Evolutionary conservation across 371 early-diverging fungal genomes (phyloP).

Genomic region (Lichtheimia hyalospora): DNA sequence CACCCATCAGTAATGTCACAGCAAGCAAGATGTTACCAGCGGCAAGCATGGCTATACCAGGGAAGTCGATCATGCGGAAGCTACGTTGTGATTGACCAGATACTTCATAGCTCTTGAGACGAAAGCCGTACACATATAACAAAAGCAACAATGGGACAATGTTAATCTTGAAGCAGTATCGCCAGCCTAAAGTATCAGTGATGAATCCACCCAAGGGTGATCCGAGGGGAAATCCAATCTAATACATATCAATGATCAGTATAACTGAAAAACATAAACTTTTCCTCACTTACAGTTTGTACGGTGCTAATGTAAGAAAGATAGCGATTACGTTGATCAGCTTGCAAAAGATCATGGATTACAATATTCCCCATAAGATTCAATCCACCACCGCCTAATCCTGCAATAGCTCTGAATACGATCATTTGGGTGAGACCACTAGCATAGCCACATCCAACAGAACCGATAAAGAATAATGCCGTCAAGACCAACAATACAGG

Average conservation of each 20-base stretch:
- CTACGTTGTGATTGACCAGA: slow-evolving; percentile 14
- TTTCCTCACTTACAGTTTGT: slow-evolving; percentile 20
- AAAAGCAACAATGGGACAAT: slow-evolving; percentile 61
- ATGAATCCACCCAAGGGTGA: slow-evolving; percentile 55
- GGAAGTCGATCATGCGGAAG: slow-evolving; percentile 60
- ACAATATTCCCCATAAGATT: slow-evolving; percentile 36
- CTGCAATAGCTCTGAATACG: slow-evolving; percentile 71
- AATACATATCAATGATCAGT: not conserved
- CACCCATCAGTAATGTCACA: slow-evolving; percentile 62
- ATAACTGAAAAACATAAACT: not conserved
- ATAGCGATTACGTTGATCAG: slow-evolving; percentile 41
- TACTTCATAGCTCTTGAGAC: slow-evolving; percentile 29
- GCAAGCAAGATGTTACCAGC: slow-evolving; percentile 51
- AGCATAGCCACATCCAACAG: slow-evolving; percentile 57
- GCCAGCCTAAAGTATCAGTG: slow-evolving; percentile 57
- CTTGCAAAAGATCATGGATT: slow-evolving; percentile 39
- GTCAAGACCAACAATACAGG: slow-evolving; percentile 51
- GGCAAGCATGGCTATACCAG: slow-evolving; percentile 55
- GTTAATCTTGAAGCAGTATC: slow-evolving; percentile 80
- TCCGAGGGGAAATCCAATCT: slow-evolving; percentile 33
- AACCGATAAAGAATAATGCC: slow-evolving; percentile 54
- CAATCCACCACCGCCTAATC: slow-evolving; percentile 75
- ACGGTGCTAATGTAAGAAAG: slow-evolving; percentile 24
- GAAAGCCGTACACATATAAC: slow-evolving; percentile 18
- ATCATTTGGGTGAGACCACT: slow-evolving; percentile 65